Evolutionary conservation across 83 land plant species (phyloP), one percentile per base, ranked within the genome.

Genomic region (Larix sibirica): DNA sequence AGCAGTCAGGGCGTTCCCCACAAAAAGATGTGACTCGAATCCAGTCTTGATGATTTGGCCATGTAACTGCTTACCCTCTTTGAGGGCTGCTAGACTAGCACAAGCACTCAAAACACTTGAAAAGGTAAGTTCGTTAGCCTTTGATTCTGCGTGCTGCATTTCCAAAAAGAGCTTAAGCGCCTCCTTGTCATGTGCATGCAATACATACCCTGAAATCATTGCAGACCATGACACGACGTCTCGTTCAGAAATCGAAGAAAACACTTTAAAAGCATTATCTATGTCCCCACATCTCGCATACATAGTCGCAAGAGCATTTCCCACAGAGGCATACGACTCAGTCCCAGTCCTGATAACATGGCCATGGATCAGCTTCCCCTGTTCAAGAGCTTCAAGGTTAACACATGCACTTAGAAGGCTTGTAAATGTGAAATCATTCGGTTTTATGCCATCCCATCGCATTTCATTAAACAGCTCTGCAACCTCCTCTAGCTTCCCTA

Each of bases 401-500:
- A 56, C 68, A 50, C 91, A 93, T 47, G 91, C 93, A 14, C 90
- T 90, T 12, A 93, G 88, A 66, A 91, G 47, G 21, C 89, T 86
- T 13, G 89, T 84, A 47, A 89, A 9, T 1, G 91, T 91, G 69
- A 89, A 88, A 80, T 87, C 36, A 86, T 88, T 88, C 14, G 95
- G 91, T 12, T 36, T 60, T n/a, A 84, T 9, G n/a, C 84, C 86
- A 7, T 20, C 26, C n/a, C 44, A 21, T 40, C 23, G 44, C 88
- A 86, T 86, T 21, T 83, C 74, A 36, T 38, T 24, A n/a, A 86
- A 75, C 21, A 80, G 20, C 9, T 23, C 24, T 18, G 80, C 28
- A n/a, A 82, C 89, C 33, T 87, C 81, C 10, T 13, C 24, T 17
- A 62, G 26, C 13, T 24, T 59, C 10, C 83, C 82, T 54, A 76